Evolutionary conservation across 2,329 filamentous ascomycete species (phyloP), one percentile per base, ranked within the genome.

Genomic region (Orbilia oligospora): DNA sequence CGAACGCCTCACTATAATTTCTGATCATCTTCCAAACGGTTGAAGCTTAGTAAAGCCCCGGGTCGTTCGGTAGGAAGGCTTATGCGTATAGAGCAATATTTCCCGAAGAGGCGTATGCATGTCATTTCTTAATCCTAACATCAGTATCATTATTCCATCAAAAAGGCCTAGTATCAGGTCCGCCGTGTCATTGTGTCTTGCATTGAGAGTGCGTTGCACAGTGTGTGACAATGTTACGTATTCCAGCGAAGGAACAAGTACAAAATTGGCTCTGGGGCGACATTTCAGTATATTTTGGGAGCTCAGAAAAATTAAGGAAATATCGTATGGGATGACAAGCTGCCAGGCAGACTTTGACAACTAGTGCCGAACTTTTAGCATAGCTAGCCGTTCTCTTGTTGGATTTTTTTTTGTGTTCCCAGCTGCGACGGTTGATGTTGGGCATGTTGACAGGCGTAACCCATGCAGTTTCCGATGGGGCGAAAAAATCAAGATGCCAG

Each of bases 391-490:
- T 18, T 38, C 33, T 20, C 16, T 44, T 61, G 33, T 44, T 61
- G 33, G 56, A 44, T 44, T 61, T 61, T 38, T 61, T 38, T 61
- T 44, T 44, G 56, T 61, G 56, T 61, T 61, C 56, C 56, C 56
- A 44, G 53, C 30, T 18, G 20, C 22, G 22, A 44, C n/a, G n/a
- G 20, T 41, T 44, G n/a, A 61, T 61, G 55, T 44, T 61, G 18
- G 55, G 55, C 55, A 61, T 61, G 55, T 44, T 44, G 33, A 20
- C 18, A 24, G 18, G 33, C 10, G 36, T 61, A 41, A 61, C 56
- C 55, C 33, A 61, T 61, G 33, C 36, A 24, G 56, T 16, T 20
- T 18, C 36, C 20, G 56, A 61, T 44, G 36, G 22, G 56, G 14
- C 56, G 20, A 61, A 36, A 22, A 61, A 61, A 24, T 24, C n/a